phyloP scores from a whole-genome alignment of 257 asterid species.

The Nicotiana noctiflora region DNA sequence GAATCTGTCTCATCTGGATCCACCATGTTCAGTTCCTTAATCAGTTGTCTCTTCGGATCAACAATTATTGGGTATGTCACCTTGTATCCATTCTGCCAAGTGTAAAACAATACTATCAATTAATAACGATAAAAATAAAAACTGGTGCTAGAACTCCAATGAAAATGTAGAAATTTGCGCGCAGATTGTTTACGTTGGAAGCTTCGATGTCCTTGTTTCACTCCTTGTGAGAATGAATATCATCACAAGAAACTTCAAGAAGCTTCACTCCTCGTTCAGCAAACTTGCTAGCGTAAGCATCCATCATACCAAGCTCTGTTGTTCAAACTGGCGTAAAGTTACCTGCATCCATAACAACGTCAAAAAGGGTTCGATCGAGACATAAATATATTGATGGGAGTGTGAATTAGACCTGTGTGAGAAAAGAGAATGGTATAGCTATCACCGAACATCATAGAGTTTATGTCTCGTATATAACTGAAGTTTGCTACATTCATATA shows the following conservation, averaged over 20 bases:
- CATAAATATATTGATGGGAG: no score
- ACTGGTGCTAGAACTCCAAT: neutral
- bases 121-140: neutral
- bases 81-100: conserved; percentile 36
- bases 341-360: conserved; percentile 16
- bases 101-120: neutral
- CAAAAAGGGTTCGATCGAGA: no score
- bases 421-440: conserved; percentile 69
- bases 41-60: conserved; percentile 8
- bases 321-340: conserved; percentile 96
- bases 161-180: neutral
- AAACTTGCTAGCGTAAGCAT: conserved; percentile 44
- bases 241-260: conserved; percentile 71
- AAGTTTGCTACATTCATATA: conserved; percentile 2
- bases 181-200: conserved; percentile 17
- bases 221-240: conserved; percentile 48
- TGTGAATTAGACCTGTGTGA: conserved; percentile 42
- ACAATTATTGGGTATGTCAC: conserved; percentile 14
- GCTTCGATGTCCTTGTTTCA: conserved; percentile 91
- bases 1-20: conserved; percentile 70
- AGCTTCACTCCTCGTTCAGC: conserved; percentile 40
- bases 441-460: neutral
- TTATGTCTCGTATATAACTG: no score
- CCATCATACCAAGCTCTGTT: conserved; percentile 78
- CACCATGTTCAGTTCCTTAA: conserved; percentile 73